Conservation (phyloP, 2,329 filamentous ascomycete species). For the Xylaria hypoxylon region DNA sequence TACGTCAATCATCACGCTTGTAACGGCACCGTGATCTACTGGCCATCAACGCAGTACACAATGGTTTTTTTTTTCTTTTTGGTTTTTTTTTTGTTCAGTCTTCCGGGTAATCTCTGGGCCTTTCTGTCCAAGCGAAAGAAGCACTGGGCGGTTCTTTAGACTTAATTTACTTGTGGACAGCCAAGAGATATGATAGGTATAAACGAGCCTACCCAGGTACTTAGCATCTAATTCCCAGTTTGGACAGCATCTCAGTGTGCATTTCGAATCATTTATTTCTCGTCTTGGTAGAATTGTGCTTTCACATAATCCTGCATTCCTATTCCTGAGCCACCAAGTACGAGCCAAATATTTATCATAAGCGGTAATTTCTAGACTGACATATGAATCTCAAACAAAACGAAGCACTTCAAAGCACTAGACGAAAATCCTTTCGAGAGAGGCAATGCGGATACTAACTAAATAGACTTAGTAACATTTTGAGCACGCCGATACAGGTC, state of each 20-base stretch:
- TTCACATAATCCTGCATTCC: not conserved
- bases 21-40: constrained; percentile 3
- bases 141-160: constrained; percentile 12
- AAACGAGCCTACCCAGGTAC: not conserved
- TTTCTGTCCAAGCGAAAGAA: not conserved
- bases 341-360: not conserved
- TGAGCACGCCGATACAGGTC: constrained; percentile 6
- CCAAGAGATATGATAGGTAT: constrained; percentile 6
- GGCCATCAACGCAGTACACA: not conserved
- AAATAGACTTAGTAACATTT: constrained; percentile 16
- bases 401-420: constrained; percentile 3
- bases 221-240: not conserved
- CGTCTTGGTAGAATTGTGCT: not conserved
- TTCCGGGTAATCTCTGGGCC: not conserved
- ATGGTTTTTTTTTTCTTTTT: not conserved
- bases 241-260: not conserved
- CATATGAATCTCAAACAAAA: not conserved
- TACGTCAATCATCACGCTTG: constrained; percentile 15
- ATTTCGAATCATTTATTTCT: not conserved
- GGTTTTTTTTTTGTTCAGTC: not conserved
- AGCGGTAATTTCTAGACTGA: not conserved
- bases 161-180: not conserved
- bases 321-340: not conserved
- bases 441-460: constrained; percentile 12
- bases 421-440: not conserved